A percentile compares a stretch with the other conserved stretches of the same genome.
phyloP scores from a whole-genome alignment of 805 yeast species.

The Starmerella bacillaris region DNA sequence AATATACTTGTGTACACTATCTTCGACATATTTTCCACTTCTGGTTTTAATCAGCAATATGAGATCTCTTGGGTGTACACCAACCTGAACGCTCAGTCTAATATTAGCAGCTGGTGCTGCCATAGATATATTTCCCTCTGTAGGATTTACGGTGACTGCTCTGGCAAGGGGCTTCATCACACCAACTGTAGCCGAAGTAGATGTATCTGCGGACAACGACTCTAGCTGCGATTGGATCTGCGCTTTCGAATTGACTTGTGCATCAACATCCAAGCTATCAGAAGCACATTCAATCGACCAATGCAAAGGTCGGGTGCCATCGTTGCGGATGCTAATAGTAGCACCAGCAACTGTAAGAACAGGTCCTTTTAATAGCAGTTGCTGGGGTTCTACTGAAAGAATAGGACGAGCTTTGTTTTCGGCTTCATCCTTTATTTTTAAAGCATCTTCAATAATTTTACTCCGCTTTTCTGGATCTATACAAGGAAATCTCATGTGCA shows the following conservation, averaged over 20 bases:
- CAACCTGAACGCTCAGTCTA: slow-evolving; percentile 4
- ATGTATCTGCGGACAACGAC: slow-evolving; percentile 15
- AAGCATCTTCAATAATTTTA: slow-evolving; percentile 24
- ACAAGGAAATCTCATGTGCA: slow-evolving; percentile 21
- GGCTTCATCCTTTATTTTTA: slow-evolving; percentile 28
- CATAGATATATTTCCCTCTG: slow-evolving; percentile 5
- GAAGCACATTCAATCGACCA: slow-evolving; percentile 3
- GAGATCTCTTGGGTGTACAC: slow-evolving; percentile 9
- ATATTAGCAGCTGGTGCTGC: slow-evolving; percentile 4
- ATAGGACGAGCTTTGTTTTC: slow-evolving; percentile 30
- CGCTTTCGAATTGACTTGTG: no score
- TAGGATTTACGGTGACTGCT: slow-evolving; percentile 6
- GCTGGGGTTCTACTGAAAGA: slow-evolving; percentile 26
- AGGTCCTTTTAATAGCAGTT: slow-evolving; percentile 19
- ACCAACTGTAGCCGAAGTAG: background rate
- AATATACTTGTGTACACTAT: slow-evolving; percentile 11
- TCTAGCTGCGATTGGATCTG: slow-evolving; percentile 16
- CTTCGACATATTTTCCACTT: slow-evolving; percentile 1
- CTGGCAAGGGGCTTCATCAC: no score
- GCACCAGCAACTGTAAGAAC: slow-evolving; percentile 13
- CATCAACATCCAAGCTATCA: background rate
- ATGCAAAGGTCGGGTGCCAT: slow-evolving; percentile 10
- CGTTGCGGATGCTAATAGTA: slow-evolving; percentile 5
- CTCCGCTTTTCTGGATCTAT: slow-evolving; percentile 26
- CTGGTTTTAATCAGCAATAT: slow-evolving; percentile 7